Conservation (phyloP, 2,329 filamentous ascomycete genomes). For the Stagonosporopsis chrysanthemi region DNA sequence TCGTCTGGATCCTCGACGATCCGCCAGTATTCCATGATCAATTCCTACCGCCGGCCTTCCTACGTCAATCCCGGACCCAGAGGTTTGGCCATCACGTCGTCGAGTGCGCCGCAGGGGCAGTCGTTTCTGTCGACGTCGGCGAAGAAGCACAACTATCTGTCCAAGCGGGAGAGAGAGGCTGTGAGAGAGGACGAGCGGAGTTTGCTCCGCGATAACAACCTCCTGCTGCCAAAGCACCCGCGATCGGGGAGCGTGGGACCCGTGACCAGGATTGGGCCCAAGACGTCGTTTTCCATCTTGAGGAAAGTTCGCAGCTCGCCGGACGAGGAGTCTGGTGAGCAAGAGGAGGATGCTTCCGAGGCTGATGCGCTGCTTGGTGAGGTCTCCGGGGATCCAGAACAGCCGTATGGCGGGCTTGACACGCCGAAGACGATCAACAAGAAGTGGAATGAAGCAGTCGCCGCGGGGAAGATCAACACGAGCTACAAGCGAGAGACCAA, state of each 20-base stretch:
- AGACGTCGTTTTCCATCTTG: slow-evolving; percentile 40
- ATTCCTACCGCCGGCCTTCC: slow-evolving; percentile 77
- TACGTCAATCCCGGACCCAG: slow-evolving; percentile 76
- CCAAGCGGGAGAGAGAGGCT: slow-evolving; percentile 61
- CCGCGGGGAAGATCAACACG: slow-evolving; percentile 80
- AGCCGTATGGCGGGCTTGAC: slow-evolving; percentile 57
- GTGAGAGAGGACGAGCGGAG: slow-evolving; percentile 65
- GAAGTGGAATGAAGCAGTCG: slow-evolving; percentile 73
- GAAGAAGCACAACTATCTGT: slow-evolving; percentile 53
- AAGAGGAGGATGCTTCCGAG: slow-evolving; percentile 48
- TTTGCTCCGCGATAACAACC: slow-evolving; percentile 65
- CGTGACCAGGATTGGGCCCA: slow-evolving; percentile 35
- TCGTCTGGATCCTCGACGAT: slow-evolving; percentile 55
- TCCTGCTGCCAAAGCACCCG: slow-evolving; percentile 63
- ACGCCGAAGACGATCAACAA: slow-evolving; percentile 56
- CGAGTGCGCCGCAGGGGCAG: slow-evolving; percentile 54
- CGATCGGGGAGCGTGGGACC: slow-evolving; percentile 44
- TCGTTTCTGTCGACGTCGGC: slow-evolving; percentile 27
- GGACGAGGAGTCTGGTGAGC: slow-evolving; percentile 42
- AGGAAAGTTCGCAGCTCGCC: slow-evolving; percentile 39
- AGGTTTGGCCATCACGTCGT: slow-evolving; percentile 72
- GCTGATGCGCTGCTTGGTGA: slow-evolving; percentile 57
- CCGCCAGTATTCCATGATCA: slow-evolving; percentile 60
- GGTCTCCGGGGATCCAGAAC: slow-evolving; percentile 43
- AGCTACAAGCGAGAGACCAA: slow-evolving; percentile 91